phyloP scores from a whole-genome alignment of 2,329 filamentous ascomycete species.

The Penicillium sp. region DNA sequence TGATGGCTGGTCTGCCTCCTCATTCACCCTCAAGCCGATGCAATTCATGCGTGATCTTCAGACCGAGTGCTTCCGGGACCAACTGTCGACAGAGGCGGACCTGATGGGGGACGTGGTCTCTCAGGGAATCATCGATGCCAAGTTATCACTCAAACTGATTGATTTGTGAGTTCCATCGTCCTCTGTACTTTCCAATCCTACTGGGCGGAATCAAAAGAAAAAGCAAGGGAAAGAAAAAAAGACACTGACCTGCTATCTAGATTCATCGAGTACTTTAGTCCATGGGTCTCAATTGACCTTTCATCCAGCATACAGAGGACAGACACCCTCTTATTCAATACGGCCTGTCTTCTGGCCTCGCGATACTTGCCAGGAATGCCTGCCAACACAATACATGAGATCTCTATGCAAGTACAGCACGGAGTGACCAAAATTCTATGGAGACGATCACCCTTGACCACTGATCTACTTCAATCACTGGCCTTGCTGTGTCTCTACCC shows the following conservation, averaged over 20 bases:
- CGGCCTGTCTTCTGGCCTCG: slow-evolving; percentile 29
- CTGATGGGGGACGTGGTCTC: slow-evolving; percentile 23
- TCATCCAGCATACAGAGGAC: slow-evolving; percentile 25
- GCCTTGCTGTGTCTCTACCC: slow-evolving; percentile 30
- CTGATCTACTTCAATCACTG: slow-evolving; percentile 28
- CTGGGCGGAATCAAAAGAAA: no score
- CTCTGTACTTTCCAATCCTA: no score
- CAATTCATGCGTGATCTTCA: slow-evolving; percentile 30
- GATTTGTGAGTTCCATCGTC: slow-evolving; percentile 21
- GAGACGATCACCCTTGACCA: slow-evolving; percentile 25
- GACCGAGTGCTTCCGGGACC: slow-evolving; percentile 26
- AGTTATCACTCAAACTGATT: slow-evolving; percentile 27
- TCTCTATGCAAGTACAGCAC: slow-evolving; percentile 30
- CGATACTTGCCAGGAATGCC: slow-evolving; percentile 30
- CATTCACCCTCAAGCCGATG: slow-evolving; percentile 25
- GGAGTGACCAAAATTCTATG: slow-evolving; percentile 26
- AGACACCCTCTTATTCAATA: slow-evolving; percentile 30
- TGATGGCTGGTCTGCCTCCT: slow-evolving; percentile 18
- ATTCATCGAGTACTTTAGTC: slow-evolving; percentile 30
- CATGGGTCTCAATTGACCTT: slow-evolving; percentile 28
- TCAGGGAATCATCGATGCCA: slow-evolving; percentile 27
- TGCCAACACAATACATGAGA: slow-evolving; percentile 22
- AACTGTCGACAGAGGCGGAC: slow-evolving; percentile 18
- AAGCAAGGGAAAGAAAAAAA: background rate
- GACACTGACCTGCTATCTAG: slow-evolving; percentile 6